Conservation (phyloP, 2,329 filamentous ascomycete species). For the Phyllosticta ampelicida region DNA sequence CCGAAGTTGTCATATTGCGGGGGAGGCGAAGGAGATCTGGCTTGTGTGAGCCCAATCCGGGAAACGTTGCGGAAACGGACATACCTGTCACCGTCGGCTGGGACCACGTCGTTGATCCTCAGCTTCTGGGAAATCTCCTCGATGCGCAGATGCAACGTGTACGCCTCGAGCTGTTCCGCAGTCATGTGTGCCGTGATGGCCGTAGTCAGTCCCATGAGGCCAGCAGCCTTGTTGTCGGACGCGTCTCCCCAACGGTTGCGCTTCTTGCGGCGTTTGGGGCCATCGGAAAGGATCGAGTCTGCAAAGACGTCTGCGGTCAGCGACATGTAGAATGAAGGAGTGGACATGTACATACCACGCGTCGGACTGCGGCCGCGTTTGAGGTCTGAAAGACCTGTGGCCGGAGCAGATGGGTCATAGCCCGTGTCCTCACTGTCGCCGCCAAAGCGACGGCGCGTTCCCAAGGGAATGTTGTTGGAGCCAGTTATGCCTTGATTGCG, state of each 20-base stretch:
- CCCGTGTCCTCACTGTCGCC: slow-evolving; percentile 35
- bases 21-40: slow-evolving; percentile 84
- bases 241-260: slow-evolving; percentile 97
- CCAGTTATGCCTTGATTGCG: slow-evolving; percentile 77
- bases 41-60: slow-evolving; percentile 12
- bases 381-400: slow-evolving; percentile 38
- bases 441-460: slow-evolving; percentile 69
- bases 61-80: slow-evolving; percentile 23
- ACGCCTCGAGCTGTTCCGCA: slow-evolving; percentile 93
- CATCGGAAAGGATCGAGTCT: slow-evolving; percentile 45
- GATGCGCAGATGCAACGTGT: slow-evolving; percentile 90
- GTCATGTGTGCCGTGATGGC: slow-evolving; percentile 98
- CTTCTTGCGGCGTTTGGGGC: slow-evolving; percentile 86
- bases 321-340: neutral
- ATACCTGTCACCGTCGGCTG: slow-evolving; percentile 89
- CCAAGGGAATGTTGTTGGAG: slow-evolving; percentile 95
- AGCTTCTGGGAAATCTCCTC: slow-evolving; percentile 99
- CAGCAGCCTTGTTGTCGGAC: slow-evolving; percentile 95
- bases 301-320: neutral
- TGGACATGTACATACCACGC: slow-evolving; percentile 32
- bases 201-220: slow-evolving; percentile 92
- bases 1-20: slow-evolving; percentile 99
- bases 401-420: slow-evolving; percentile 35
- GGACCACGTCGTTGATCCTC: slow-evolving; percentile 96
- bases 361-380: slow-evolving; percentile 93